Evolutionary conservation across 345 rosid genomes (phyloP).

Genomic region (Microcos paniculata): DNA sequence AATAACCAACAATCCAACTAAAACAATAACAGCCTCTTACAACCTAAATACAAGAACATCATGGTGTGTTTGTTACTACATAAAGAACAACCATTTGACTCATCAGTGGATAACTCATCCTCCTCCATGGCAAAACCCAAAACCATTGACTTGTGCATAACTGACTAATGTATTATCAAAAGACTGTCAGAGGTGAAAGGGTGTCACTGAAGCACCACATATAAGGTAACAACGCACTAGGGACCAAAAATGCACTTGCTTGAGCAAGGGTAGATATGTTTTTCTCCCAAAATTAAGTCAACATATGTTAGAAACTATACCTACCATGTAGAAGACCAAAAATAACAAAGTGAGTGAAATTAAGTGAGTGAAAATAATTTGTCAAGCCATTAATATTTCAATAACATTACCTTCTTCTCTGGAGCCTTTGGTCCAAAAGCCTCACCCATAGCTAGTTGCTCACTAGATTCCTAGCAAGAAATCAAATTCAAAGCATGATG

Average conservation of each 20-base stretch:
- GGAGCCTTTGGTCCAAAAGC: constrained; percentile 93
- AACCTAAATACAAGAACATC: background rate
- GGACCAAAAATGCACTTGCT: background rate
- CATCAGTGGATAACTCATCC: background rate
- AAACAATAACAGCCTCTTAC: background rate
- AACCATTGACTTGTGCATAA: background rate
- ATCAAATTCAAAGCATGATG: constrained; percentile 15
- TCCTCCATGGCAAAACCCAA: background rate
- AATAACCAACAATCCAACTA: background rate
- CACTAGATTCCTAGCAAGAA: constrained; percentile 77
- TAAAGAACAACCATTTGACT: background rate
- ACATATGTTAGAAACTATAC: background rate
- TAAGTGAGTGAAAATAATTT: background rate
- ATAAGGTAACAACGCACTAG: background rate
- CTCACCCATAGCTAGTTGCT: constrained; percentile 91
- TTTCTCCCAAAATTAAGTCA: background rate
- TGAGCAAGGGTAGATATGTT: background rate
- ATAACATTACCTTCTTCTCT: constrained; percentile 61
- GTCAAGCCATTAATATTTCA: background rate
- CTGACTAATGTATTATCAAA: background rate
- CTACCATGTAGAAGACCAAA: background rate
- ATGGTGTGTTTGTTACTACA: background rate
- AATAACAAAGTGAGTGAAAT: background rate
- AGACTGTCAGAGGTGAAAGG: background rate
- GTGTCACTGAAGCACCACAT: background rate